These are phyloP conservation scores for Austroboletus rostrupii DNA, from an alignment of 1,284 basidiomycete species.

Conservation along the genomic window DNA sequence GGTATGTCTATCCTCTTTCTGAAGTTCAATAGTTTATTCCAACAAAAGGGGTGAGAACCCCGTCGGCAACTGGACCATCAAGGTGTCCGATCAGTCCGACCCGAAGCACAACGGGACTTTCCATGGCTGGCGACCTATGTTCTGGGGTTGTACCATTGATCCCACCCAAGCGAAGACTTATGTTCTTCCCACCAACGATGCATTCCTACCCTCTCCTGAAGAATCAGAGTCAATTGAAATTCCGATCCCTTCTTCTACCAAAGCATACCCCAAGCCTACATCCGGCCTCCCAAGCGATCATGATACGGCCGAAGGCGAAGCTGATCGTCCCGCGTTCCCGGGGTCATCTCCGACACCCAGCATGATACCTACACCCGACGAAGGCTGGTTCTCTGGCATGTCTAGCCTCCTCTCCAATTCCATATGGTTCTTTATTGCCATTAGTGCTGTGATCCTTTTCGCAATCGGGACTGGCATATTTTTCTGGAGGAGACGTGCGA, in stretches of 20 bases:
- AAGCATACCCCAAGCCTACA: constrained; percentile 81
- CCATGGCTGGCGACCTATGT: constrained; percentile 86
- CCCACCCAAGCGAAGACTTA: constrained; percentile 65
- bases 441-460: constrained; percentile 69
- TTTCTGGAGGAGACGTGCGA: constrained; percentile 65
- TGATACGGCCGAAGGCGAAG: constrained; percentile 65
- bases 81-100: constrained; percentile 72
- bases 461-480: constrained; percentile 59
- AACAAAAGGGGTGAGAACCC: constrained; percentile 83
- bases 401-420: constrained; percentile 71
- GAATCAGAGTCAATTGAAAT: constrained; percentile 31
- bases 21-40: constrained; percentile 15
- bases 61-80: constrained; percentile 89
- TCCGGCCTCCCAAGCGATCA: constrained; percentile 85
- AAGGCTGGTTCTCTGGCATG: constrained; percentile 85
- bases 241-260: constrained; percentile 46
- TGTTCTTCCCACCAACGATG: constrained; percentile 53
- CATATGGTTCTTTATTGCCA: constrained; percentile 82
- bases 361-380: constrained; percentile 61
- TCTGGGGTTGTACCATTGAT: constrained; percentile 92
- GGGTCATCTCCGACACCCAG: constrained; percentile 39
- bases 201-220: constrained; percentile 51
- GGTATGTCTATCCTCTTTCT: constrained; percentile 50
- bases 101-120: constrained; percentile 71
- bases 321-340: constrained; percentile 60